A percentile compares a stretch with the other conserved stretches of the same genome.
Evolutionary conservation across 306 rosid species (phyloP).

Genomic region (Vigna reflexopilosa): DNA sequence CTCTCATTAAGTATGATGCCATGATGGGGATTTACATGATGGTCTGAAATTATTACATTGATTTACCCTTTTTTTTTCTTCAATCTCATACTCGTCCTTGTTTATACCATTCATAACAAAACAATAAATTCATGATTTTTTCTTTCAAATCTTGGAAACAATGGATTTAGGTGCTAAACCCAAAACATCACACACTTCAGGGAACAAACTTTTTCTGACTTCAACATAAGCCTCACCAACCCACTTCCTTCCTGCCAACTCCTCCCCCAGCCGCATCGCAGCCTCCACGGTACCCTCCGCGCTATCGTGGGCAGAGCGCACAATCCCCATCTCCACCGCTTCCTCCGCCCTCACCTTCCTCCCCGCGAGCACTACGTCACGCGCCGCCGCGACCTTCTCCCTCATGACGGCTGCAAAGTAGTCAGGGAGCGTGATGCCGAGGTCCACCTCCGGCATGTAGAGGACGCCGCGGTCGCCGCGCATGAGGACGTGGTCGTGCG

Average conservation of each 20-base stretch:
- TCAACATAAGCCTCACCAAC: slow-evolving; percentile 58
- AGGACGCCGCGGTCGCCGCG: slow-evolving; percentile 68
- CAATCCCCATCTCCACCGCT: slow-evolving; percentile 70
- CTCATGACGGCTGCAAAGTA: slow-evolving; percentile 56
- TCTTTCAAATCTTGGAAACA: slow-evolving; percentile 50
- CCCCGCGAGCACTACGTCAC: slow-evolving; percentile 64
- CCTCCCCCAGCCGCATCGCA: slow-evolving; percentile 58
- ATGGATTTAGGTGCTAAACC: slow-evolving; percentile 41
- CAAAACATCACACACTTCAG: slow-evolving; percentile 54
- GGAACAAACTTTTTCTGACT: slow-evolving; percentile 73
- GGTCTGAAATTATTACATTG: too few species aligned
- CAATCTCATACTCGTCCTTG: too few species aligned
- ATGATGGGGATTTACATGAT: too few species aligned
- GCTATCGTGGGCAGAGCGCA: slow-evolving; percentile 67
- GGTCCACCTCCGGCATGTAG: slow-evolving; percentile 77
- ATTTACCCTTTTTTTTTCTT: too few species aligned
- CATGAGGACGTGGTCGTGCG: slow-evolving; percentile 75
- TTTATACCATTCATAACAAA: neutral
- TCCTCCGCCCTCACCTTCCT: slow-evolving; percentile 56
- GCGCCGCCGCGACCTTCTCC: slow-evolving; percentile 52
- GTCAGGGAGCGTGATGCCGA: slow-evolving; percentile 63
- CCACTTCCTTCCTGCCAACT: slow-evolving; percentile 60
- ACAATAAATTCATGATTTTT: neutral
- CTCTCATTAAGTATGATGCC: neutral
- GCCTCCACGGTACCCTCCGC: slow-evolving; percentile 54